Percentiles rank a stretch among this genome's conserved stretches.
phyloP scores from a whole-genome alignment of 805 yeast genomes.

The Yamadazyma akitaensis region DNA sequence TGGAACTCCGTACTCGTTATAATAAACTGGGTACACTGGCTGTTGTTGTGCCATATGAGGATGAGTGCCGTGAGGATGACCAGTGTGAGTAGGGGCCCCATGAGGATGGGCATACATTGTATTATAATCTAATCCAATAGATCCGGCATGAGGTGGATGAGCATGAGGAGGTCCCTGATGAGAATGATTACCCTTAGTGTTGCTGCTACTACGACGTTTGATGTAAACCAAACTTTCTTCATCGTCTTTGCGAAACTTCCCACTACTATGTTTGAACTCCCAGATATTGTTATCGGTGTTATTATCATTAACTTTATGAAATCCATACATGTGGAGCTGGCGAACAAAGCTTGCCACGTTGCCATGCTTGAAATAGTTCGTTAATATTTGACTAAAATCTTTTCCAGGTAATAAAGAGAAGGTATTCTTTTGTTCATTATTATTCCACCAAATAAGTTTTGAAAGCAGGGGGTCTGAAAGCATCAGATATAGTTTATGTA shows the following conservation, averaged over 20 bases:
- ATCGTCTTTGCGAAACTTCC: conserved; percentile 48
- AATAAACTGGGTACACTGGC: conserved; percentile 8
- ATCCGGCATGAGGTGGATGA: conserved; percentile 1
- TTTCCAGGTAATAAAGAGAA: conserved; percentile 64
- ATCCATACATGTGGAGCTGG: conserved; percentile 94
- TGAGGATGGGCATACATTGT: not conserved
- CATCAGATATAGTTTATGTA: conserved; percentile 44
- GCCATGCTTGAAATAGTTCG: conserved; percentile 88
- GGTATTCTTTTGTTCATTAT: conserved; percentile 46
- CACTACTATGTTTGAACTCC: conserved; percentile 55
- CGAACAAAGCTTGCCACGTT: conserved; percentile 91
- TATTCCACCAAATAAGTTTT: conserved; percentile 44
- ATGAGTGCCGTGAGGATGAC: not conserved
- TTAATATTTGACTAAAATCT: conserved; percentile 57
- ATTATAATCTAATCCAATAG: not conserved
- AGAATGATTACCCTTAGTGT: conserved; percentile 9
- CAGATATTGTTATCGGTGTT: conserved; percentile 30
- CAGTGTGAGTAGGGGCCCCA: no score
- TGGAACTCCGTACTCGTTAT: conserved; percentile 13
- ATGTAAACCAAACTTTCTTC: conserved; percentile 43
- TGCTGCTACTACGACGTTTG: conserved; percentile 46
- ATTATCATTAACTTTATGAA: conserved; percentile 69
- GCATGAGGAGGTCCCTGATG: not conserved
- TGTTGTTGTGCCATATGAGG: not conserved
- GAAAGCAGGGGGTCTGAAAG: conserved; percentile 30